Base-by-base conservation (phyloP, 176 grass and related monocot species). In the Carex myosuroides region DNA sequence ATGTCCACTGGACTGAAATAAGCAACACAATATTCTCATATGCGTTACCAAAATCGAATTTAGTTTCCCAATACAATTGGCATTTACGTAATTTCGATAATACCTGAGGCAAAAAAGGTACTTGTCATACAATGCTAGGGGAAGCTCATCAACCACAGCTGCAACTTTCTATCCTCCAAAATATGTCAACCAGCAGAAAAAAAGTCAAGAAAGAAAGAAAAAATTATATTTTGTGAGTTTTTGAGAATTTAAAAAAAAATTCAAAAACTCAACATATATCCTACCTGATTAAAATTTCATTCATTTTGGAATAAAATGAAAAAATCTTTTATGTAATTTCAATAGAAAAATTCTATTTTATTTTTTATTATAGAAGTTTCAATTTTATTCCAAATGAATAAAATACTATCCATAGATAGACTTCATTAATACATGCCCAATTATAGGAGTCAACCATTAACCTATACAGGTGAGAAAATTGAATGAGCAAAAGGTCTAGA, bases 41-140 rank as follows among this genome's bases (percentile, higher is more conserved):
- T 67, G 63, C 17, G 50, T 17, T 8, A 53, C 14, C 20, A 53
- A 82, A 64, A 3, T 65, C 6, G 3, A 26, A 50, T 82, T 82
- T 13, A 76, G 8, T 55, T 29, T 76, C 72, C 72, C 48, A 76
- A 55, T 55, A 76, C 37, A 70, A 55, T 54, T 32, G 21, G 46
- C 37, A 66, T 63, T 64, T 54, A 65, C 1, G 18, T 21, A 32
- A 67, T 44, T 82, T 39, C 4, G 0, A 41, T 18, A 22, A 84
- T 85, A 98, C 95, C 95, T 98, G 46, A 88, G 63, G 83, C 95
- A 94, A 86, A 98, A 98, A 76, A 95, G 82, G 60, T 98, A 98
- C 73, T 98, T 98, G 63, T 98, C 91, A 86, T 95, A 89, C 77
- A 98, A 54, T 29, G 85, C 86, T 65, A 98, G 91, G n/a, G 92